Evolutionary conservation across 345 rosid genomes (phyloP).

Genomic region (Passiflora organensis): DNA sequence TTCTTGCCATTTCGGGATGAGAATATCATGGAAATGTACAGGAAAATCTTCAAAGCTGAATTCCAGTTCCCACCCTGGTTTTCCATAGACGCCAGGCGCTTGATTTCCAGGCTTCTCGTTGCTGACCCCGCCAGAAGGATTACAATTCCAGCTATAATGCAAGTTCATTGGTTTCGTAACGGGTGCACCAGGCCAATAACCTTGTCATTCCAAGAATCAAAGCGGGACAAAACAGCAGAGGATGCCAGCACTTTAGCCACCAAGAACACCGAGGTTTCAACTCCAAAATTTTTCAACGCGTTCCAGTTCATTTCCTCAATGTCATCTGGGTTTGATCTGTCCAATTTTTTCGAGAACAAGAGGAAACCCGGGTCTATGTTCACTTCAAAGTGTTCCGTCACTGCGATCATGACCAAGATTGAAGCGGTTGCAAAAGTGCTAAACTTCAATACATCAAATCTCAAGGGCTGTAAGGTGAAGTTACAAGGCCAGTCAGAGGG

Average conservation of each 20-base stretch:
- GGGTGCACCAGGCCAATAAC: conserved; percentile 37
- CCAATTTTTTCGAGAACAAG: conserved; percentile 18
- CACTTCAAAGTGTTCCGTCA: conserved; percentile 18
- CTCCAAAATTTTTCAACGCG: conserved; percentile 16
- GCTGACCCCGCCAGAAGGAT: conserved; percentile 1
- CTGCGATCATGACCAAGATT: conserved; percentile 11
- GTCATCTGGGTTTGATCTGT: conserved; percentile 21
- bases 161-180: conserved; percentile 10
- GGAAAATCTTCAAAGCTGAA: conserved; percentile 1
- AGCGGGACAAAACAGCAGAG: neutral
- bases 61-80: neutral
- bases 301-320: conserved; percentile 20
- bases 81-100: neutral
- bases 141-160: neutral
- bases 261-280: neutral
- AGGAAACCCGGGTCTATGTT: conserved; percentile 21
- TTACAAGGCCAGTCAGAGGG: conserved; percentile 19
- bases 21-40: conserved; percentile 2
- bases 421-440: conserved; percentile 13
- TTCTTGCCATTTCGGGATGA: neutral
- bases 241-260: neutral
- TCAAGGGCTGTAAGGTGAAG: conserved; percentile 13
- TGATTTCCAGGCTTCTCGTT: conserved; percentile 1
- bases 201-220: conserved; percentile 19
- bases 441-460: conserved; percentile 10